Evolutionary conservation across 805 yeast species (phyloP).

Genomic region (Yarrowia sp.): DNA sequence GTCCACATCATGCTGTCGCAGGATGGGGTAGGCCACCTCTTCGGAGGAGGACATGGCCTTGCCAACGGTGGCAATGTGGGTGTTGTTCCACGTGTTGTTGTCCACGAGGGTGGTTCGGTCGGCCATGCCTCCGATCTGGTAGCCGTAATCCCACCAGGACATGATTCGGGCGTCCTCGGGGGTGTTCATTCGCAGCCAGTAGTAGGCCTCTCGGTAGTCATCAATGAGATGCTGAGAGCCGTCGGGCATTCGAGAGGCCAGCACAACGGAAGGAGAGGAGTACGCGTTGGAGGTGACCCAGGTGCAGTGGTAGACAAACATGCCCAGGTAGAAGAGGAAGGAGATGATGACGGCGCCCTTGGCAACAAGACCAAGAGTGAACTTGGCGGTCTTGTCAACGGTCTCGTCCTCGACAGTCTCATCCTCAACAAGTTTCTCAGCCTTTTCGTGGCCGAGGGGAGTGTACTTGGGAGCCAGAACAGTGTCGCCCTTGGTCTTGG

Average conservation of each 20-base stretch:
- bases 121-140: conserved; percentile 99
- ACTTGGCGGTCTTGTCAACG: conserved; percentile 26
- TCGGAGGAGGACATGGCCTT: conserved; percentile 93
- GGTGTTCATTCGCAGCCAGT: conserved; percentile 98
- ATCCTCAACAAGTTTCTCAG: conserved; percentile 23
- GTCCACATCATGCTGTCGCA: conserved; percentile 90
- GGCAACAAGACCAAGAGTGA: conserved; percentile 43
- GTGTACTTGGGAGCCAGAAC: neutral
- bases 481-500: conserved; percentile 10
- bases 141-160: conserved; percentile 99
- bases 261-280: conserved; percentile 95
- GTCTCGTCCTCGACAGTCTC: conserved; percentile 18
- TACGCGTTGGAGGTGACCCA: conserved; percentile 96
- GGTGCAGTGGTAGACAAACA: conserved; percentile 91
- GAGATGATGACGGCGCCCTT: conserved; percentile 62
- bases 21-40: conserved; percentile 81
- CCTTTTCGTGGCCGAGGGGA: conserved; percentile 26
- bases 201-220: conserved; percentile 97
- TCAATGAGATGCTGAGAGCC: conserved; percentile 85
- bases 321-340: conserved; percentile 67
- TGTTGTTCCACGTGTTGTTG: conserved; percentile 98
- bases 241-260: conserved; percentile 78
- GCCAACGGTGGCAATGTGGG: conserved; percentile 98
- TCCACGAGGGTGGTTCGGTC: conserved; percentile 98
- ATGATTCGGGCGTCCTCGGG: conserved; percentile 92